Evolutionary conservation across 1,139 yeast genomes (phyloP).

Genomic region (Candida freyschussii): DNA sequence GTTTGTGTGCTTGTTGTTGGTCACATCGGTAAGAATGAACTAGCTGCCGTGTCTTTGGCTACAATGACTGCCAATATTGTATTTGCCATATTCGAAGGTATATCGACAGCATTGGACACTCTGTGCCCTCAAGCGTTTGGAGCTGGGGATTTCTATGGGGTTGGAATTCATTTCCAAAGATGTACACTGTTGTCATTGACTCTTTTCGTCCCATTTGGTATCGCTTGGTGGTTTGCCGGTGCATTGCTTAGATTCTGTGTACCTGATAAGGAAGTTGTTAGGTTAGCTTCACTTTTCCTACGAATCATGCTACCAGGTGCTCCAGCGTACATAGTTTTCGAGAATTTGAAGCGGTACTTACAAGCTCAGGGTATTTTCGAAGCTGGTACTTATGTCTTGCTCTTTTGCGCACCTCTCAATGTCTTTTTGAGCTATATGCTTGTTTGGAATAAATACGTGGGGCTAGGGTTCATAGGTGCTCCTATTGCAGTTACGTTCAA

Average conservation of each 20-base stretch:
- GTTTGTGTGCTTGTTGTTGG: constrained; percentile 74
- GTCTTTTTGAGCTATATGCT: constrained; percentile 55
- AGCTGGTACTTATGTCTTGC: constrained; percentile 66
- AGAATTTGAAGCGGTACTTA: constrained; percentile 64
- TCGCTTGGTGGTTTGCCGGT: constrained; percentile 55
- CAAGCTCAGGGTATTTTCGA: constrained; percentile 82
- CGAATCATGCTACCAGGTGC: constrained; percentile 53
- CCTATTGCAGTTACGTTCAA: constrained; percentile 68
- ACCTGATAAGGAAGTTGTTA: constrained; percentile 46
- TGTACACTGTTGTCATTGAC: constrained; percentile 55
- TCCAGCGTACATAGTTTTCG: constrained; percentile 71
- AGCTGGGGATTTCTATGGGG: constrained; percentile 53
- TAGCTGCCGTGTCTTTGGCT: constrained; percentile 69
- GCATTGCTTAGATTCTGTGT: constrained; percentile 39
- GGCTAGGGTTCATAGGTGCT: constrained; percentile 70
- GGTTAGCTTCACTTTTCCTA: constrained; percentile 54
- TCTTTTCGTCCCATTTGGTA: constrained; percentile 51
- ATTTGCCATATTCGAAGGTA: constrained; percentile 70
- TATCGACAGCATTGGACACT: constrained; percentile 71
- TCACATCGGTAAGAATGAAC: constrained; percentile 67
- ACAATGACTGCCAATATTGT: constrained; percentile 74
- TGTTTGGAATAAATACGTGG: constrained; percentile 64
- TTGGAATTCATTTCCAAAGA: constrained; percentile 62
- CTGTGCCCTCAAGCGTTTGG: constrained; percentile 78
- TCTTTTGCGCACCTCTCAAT: constrained; percentile 68